Evolutionary conservation across 768 basidiomycete genomes (phyloP).

Genomic region (Hygrocybe punicea): DNA sequence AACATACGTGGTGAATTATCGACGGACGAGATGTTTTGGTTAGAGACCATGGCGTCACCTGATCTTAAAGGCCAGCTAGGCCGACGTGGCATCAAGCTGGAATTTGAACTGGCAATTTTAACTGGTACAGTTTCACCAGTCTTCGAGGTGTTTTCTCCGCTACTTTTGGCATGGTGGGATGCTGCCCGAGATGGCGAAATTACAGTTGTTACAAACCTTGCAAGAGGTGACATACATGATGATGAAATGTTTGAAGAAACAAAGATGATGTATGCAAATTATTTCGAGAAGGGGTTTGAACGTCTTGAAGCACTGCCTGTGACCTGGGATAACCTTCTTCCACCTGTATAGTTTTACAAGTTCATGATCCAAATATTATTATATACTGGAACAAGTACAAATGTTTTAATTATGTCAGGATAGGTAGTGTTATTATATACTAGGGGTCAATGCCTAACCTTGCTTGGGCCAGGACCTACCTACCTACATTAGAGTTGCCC

Average conservation of each 20-base stretch:
- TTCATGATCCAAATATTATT: background rate
- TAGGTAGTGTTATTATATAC: too few species aligned
- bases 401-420: too few species aligned
- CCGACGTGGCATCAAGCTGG: background rate
- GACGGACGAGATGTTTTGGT: background rate
- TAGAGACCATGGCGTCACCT: background rate
- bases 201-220: background rate
- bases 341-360: background rate
- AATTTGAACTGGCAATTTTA: background rate
- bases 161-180: slow-evolving; percentile 1
- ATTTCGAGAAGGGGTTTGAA: background rate
- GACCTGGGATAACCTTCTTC: background rate
- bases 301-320: background rate
- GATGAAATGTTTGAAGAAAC: background rate
- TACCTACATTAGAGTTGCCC: too few species aligned
- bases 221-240: background rate
- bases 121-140: background rate
- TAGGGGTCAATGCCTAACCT: too few species aligned
- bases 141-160: background rate
- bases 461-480: too few species aligned
- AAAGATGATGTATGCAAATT: background rate
- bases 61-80: background rate
- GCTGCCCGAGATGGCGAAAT: background rate
- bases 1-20: background rate
- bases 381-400: too few species aligned